These are phyloP conservation scores for Carex parvula DNA, from an alignment of 176 grass and related monocot genomes.

Conservation along the genomic window DNA sequence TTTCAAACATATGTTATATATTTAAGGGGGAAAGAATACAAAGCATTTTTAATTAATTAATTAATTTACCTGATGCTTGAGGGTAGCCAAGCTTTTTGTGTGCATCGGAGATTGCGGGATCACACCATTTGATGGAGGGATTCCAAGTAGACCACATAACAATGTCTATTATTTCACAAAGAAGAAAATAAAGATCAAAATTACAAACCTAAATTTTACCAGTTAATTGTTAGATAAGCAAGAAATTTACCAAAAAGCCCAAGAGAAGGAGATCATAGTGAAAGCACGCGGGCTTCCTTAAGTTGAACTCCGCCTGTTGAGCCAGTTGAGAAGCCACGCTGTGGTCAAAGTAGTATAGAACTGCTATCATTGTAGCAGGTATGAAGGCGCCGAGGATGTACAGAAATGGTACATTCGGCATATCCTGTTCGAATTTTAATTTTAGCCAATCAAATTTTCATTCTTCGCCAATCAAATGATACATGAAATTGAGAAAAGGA, in stretches of 20 bases:
- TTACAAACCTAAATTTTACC: conserved; percentile 8
- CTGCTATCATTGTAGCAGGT: conserved; percentile 98
- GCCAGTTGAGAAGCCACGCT: conserved; percentile 96
- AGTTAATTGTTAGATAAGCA: background rate
- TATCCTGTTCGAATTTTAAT: conserved; percentile 56
- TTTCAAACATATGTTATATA: conserved; percentile 10
- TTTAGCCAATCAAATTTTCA: conserved; percentile 7
- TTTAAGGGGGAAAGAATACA: conserved; percentile 1
- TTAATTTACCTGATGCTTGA: conserved; percentile 81
- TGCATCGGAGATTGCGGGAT: conserved; percentile 99
- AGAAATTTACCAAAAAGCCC: conserved; percentile 74
- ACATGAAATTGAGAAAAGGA: conserved; percentile 1
- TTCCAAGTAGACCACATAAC: conserved; percentile 84
- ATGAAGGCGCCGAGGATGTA: conserved; percentile 96
- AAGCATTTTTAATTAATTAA: conserved; percentile 2
- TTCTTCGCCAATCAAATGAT: background rate
- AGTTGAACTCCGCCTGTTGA: conserved; percentile 94
- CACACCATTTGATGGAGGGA: conserved; percentile 97
- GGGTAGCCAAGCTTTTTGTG: conserved; percentile 95
- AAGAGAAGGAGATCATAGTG: conserved; percentile 98
- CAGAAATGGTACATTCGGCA: conserved; percentile 74
- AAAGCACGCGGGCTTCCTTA: conserved; percentile 95
- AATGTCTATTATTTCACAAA: conserved; percentile 62
- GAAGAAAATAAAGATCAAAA: background rate
- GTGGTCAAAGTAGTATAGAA: conserved; percentile 97